Base-by-base conservation (phyloP, 805 yeast species). In the Kregervanrija fluxuum region DNA sequence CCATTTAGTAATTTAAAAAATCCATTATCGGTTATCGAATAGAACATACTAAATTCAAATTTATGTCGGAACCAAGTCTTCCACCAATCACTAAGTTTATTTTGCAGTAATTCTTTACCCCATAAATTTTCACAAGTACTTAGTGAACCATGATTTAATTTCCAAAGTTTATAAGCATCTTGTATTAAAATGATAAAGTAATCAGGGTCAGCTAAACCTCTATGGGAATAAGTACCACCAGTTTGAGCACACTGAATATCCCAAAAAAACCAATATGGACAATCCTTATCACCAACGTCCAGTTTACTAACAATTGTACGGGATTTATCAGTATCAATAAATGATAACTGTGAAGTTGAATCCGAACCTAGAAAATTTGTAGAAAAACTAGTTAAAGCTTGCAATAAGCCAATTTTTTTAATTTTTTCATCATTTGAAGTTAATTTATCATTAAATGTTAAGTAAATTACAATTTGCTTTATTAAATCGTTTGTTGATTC, bases 81-180 rank as follows among this genome's bases (percentile, higher is more conserved):
- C 71, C 72, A 70, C 73, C 73, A 69, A 14, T 48, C 43, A 12
- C 37, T 43, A 1, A 47, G 36, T 13, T 37, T n/a, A 8, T 12
- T 13, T 22, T 36, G 31, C 6, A 42, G 37, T 22, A 40, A 35
- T 39, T n/a, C n/a, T 41, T 47, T 33, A 15, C 32, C 31, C 22
- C 30, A 33, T 9, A 11, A 16, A 2, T 30, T 11, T 28, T 14
- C 38, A 14, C 30, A 35, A 28, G 30, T n/a, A 9, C 40, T 42
- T 30, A 67, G 38, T 8, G 60, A 44, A 4, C 70, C 70, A 45
- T 59, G 49, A 40, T 66, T 61, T 13, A 69, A 48, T 12, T 48
- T 42, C 61, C 64, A 69, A 5, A 68, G 49, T 32, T 55, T 48
- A 44, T 64, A 64, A 5, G 67, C 72, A 12, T 48, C 42, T 11